phyloP scores from a whole-genome alignment of 2,329 filamentous ascomycete genomes.

The Penicillium sp. region DNA sequence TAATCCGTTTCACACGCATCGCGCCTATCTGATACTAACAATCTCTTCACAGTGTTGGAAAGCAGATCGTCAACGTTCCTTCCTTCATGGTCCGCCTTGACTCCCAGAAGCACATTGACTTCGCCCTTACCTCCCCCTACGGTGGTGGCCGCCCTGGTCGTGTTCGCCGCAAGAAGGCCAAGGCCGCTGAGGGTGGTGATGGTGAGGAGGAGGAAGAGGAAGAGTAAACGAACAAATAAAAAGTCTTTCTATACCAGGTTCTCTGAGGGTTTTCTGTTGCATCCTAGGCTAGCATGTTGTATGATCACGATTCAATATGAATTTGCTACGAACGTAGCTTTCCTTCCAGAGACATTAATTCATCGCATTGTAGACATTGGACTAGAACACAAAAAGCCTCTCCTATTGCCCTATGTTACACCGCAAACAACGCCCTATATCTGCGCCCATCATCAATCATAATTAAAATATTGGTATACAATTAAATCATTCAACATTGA shows the following conservation, averaged over 20 bases:
- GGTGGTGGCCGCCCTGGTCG: slow-evolving; percentile 95
- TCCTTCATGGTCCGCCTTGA: slow-evolving; percentile 99
- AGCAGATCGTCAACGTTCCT: slow-evolving; percentile 99
- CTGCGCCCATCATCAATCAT: slow-evolving; percentile 7
- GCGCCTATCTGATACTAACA: slow-evolving; percentile 2
- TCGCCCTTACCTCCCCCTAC: slow-evolving; percentile 94
- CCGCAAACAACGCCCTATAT: slow-evolving; percentile 21
- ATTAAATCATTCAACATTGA: slow-evolving; percentile 24
- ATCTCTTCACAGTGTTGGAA: slow-evolving; percentile 67
- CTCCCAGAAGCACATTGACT: slow-evolving; percentile 99
- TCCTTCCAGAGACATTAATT: slow-evolving; percentile 22
- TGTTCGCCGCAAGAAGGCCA: slow-evolving; percentile 99
- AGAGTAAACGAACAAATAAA: slow-evolving; percentile 35
- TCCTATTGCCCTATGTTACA: slow-evolving; percentile 10
- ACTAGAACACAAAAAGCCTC: neutral
- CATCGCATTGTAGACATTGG: neutral
- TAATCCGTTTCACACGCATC: neutral
- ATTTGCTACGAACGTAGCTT: slow-evolving; percentile 33
- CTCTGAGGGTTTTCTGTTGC: slow-evolving; percentile 36
- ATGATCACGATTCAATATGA: slow-evolving; percentile 37
- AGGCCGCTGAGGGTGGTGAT: slow-evolving; percentile 74
- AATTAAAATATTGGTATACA: neutral
- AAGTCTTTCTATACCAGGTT: slow-evolving; percentile 32
- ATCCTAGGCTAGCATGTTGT: slow-evolving; percentile 38
- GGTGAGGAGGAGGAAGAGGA: slow-evolving; percentile 82